Evolutionary conservation across 129 eudicot genomes (phyloP).

Genomic region (Chrysanthemum lavandulifolium): DNA sequence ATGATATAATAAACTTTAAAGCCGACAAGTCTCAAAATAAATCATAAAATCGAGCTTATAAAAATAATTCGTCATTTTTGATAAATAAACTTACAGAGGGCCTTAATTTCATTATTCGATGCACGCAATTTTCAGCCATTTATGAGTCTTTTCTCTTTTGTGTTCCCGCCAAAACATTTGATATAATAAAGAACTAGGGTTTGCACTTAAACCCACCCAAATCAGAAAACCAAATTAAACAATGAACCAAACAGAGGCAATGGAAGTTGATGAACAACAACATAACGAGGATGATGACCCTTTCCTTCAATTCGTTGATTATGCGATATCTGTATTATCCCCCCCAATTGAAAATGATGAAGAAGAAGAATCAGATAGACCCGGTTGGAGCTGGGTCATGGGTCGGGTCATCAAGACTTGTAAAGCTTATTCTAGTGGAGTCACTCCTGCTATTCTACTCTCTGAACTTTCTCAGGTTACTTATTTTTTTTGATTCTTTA

Average conservation of each 20-base stretch:
- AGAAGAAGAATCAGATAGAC: conserved; percentile 32
- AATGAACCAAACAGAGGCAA: conserved; percentile 11
- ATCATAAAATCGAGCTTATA: too few species aligned
- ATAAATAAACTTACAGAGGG: too few species aligned
- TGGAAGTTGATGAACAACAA: conserved; percentile 47
- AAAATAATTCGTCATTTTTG: too few species aligned
- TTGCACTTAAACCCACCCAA: too few species aligned
- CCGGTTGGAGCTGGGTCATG: conserved; percentile 88
- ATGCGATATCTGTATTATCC: conserved; percentile 58
- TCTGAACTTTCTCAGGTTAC: conserved; percentile 86
- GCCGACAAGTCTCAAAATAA: too few species aligned
- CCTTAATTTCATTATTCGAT: too few species aligned
- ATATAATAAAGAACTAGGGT: too few species aligned
- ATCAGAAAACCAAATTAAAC: too few species aligned
- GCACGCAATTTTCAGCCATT: too few species aligned
- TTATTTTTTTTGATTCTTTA: not conserved
- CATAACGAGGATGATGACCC: conserved; percentile 52
- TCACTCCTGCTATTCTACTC: conserved; percentile 92
- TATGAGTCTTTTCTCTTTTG: too few species aligned
- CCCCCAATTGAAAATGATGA: conserved; percentile 26
- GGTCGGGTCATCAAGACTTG: conserved; percentile 79
- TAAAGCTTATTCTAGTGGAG: conserved; percentile 88
- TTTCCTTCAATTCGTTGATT: conserved; percentile 66
- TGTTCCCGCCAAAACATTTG: too few species aligned
- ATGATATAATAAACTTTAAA: too few species aligned